Evolutionary conservation across 1,284 basidiomycete species (phyloP), one percentile per base, ranked within the genome.

Genomic region (Ceratobasidium sp.): DNA sequence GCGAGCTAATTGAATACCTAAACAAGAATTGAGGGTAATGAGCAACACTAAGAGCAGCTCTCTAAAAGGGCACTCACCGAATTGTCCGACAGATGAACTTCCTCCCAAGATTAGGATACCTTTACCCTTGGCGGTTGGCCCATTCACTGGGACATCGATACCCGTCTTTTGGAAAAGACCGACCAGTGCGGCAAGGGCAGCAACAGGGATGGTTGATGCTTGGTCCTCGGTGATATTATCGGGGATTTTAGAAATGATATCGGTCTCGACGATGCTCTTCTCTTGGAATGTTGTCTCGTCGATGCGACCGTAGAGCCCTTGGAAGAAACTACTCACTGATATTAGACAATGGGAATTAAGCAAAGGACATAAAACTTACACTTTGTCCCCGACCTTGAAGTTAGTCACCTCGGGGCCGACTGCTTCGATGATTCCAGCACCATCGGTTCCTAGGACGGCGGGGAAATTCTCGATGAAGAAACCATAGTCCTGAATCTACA

Each of bases 371-470:
- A 69, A 74, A 2, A 70, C 81, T 73, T 75, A 85, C 84, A 88
- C 83, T 74, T 81, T 79, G 74, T 89, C 85, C 1, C 87, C 86
- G 41, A 82, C 80, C 53, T 78, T 76, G 73, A 86, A 80, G 41
- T 77, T 76, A 1, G 78, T 77, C 14, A 87, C 84, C 0, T 79
- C 82, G 53, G 79, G 78, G 5, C 86, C 86, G 41, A 87, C 75
- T 56, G 80, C 78, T 23, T 81, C 81, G 23, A 89, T 82, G 2
- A 81, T 77, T 11, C 88, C 87, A 30, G 83, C 81, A 53, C 81
- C 82, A 73, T 90, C 88, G 19, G 77, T 80, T 4, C 88, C 88
- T 9, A 85, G 75, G 6, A 84, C 76, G 7, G 79, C 77, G 8
- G 85, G 82, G 69, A 77, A 83, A 3, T 75, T 67, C 0, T 75